phyloP scores from a whole-genome alignment of 306 rosid species.

The Arachis hypogaea region DNA sequence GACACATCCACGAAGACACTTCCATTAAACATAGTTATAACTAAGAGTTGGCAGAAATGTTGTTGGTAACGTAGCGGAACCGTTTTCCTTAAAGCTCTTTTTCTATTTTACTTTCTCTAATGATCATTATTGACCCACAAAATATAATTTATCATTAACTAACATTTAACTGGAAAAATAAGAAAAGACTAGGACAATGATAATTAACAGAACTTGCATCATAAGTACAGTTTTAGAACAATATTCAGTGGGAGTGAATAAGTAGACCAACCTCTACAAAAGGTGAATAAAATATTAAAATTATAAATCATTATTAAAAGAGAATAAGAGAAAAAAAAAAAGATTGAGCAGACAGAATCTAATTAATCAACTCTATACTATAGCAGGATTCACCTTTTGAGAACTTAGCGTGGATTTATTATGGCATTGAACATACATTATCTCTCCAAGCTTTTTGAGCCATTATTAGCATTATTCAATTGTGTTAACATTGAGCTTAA shows the following conservation, averaged over 20 bases:
- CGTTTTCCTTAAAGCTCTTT: neutral
- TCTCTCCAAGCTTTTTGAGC: constrained; percentile 39
- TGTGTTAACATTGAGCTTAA: constrained; percentile 28
- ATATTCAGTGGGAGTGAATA: neutral
- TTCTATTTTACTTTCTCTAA: neutral
- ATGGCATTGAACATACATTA: constrained; percentile 47
- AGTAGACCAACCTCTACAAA: constrained; percentile 22
- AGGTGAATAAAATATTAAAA: neutral
- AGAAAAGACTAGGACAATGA: no score
- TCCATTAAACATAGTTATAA: no score
- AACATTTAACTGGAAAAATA: neutral
- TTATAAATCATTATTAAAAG: neutral
- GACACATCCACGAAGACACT: no score
- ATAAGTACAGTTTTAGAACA: neutral
- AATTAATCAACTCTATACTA: constrained; percentile 37
- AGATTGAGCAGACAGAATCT: constrained; percentile 43
- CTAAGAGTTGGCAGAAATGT: no score
- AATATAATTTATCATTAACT: no score
- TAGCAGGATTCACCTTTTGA: constrained; percentile 61
- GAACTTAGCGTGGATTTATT: constrained; percentile 46
- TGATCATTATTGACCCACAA: neutral
- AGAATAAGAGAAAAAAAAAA: constrained; percentile 24
- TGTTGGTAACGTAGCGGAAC: no score
- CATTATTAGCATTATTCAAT: constrained; percentile 29
- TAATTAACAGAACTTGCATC: constrained; percentile 10